phyloP scores from a whole-genome alignment of 768 basidiomycete species.

The Phylloporus scabripes region DNA sequence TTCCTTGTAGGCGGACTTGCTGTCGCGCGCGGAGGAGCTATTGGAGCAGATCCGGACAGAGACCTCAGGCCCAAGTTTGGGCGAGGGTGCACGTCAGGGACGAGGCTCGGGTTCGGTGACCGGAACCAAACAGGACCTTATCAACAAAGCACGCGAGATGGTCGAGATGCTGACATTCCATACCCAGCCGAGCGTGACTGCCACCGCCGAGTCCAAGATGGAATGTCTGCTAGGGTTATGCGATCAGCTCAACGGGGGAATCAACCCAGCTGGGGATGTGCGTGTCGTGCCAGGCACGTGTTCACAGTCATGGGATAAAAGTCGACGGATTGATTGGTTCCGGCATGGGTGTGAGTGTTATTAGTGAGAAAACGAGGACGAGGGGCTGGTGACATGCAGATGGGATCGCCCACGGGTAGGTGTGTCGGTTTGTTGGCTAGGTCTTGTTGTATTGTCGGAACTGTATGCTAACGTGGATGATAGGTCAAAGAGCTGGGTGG shows the following conservation, averaged over 20 bases:
- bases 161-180: slow-evolving; percentile 46
- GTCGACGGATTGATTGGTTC: slow-evolving; percentile 28
- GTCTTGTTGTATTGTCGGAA: neutral
- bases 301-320: slow-evolving; percentile 43
- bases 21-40: slow-evolving; percentile 37
- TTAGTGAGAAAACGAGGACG: neutral
- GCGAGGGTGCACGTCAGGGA: neutral
- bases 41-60: slow-evolving; percentile 14
- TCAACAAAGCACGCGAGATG: slow-evolving; percentile 48
- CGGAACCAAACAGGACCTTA: slow-evolving; percentile 31
- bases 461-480: neutral
- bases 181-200: slow-evolving; percentile 43
- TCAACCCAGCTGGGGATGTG: slow-evolving; percentile 46
- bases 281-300: slow-evolving; percentile 34
- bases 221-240: slow-evolving; percentile 67
- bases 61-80: neutral
- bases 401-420: slow-evolving; percentile 43
- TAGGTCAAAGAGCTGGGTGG: slow-evolving; percentile 77
- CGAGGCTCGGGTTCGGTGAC: neutral
- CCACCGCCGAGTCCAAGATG: slow-evolving; percentile 50
- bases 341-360: slow-evolving; percentile 14
- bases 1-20: slow-evolving; percentile 29
- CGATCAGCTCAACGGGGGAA: slow-evolving; percentile 57
- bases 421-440: slow-evolving; percentile 24
- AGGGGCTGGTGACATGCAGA: slow-evolving; percentile 8